A percentile compares a stretch with the other conserved stretches of the same genome.
Evolutionary conservation across 83 land plant species (phyloP).

Genomic region (Picea engelmannii): DNA sequence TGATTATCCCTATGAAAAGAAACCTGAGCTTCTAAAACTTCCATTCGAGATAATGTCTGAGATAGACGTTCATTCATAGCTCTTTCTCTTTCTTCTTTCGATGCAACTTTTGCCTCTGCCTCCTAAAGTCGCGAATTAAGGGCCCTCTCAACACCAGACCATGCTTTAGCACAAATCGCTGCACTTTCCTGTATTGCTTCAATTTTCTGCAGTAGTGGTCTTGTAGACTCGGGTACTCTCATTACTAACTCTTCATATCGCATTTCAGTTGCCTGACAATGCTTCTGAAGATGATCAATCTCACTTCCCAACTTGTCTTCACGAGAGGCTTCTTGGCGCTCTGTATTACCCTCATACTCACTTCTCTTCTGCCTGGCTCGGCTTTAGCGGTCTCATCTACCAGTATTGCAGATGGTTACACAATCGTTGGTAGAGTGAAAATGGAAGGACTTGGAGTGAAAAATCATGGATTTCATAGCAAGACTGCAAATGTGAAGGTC

Average conservation of each 20-base stretch:
- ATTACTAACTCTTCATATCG: slow-evolving; percentile 91
- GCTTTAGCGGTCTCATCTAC: no score
- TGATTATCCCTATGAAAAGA: slow-evolving; percentile 94
- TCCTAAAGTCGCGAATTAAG: slow-evolving; percentile 92
- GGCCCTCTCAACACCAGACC: slow-evolving; percentile 94
- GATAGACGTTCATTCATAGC: slow-evolving; percentile 87
- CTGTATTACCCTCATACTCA: no score
- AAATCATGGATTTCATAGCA: no score
- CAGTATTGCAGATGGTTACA: no score
- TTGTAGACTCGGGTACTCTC: slow-evolving; percentile 96
- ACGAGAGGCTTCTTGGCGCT: slow-evolving; percentile 85
- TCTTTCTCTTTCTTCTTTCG: slow-evolving; percentile 91
- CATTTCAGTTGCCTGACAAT: slow-evolving; percentile 96
- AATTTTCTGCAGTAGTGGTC: slow-evolving; percentile 96
- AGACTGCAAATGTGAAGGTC: no score
- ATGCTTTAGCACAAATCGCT: slow-evolving; percentile 88
- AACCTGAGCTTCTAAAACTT: slow-evolving; percentile 99
- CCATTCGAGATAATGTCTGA: slow-evolving; percentile 89
- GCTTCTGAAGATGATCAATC: slow-evolving; percentile 91
- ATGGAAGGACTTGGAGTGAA: no score
- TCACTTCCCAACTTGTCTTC: slow-evolving; percentile 88
- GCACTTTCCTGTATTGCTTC: slow-evolving; percentile 97
- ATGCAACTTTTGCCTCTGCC: slow-evolving; percentile 97
- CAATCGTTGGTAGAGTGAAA: no score
- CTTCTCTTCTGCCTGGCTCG: no score